These are phyloP conservation scores for Knoxia roxburghii DNA, from an alignment of 257 asterid genomes.

Conservation along the genomic window DNA sequence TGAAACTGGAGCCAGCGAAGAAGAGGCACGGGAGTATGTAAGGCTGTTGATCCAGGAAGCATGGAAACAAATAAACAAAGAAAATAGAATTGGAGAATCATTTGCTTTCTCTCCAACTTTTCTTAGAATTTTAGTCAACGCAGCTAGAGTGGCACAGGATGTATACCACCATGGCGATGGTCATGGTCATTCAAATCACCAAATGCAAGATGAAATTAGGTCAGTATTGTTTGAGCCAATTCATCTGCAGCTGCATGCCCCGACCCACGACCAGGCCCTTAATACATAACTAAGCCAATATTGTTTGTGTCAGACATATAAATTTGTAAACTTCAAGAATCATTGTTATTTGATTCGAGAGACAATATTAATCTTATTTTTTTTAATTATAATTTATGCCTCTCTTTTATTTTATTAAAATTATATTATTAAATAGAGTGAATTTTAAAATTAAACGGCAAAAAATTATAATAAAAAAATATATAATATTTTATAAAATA, in stretches of 20 bases:
- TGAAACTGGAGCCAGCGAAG: conserved; percentile 24
- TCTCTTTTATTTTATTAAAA: no score
- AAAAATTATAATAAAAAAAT: no score
- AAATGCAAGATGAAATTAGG: conserved; percentile 17
- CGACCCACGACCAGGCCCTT: no score
- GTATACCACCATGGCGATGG: conserved; percentile 58
- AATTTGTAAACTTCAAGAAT: no score
- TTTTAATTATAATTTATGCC: no score
- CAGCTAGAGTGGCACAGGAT: conserved; percentile 43
- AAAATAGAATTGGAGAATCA: neutral
- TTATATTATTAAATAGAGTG: no score
- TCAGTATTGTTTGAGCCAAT: conserved; percentile 34
- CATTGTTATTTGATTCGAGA: no score
- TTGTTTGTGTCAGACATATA: no score
- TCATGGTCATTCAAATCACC: conserved; percentile 28
- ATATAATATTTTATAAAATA: no score
- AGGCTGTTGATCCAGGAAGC: conserved; percentile 9
- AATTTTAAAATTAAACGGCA: no score
- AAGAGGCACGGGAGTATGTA: conserved; percentile 20
- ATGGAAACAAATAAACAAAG: conserved; percentile 35
- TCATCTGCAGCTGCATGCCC: neutral
- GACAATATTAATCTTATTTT: no score
- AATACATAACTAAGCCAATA: no score
- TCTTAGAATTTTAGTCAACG: conserved; percentile 15
- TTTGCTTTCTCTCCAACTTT: conserved; percentile 19